Evolutionary conservation across 2,329 filamentous ascomycete species (phyloP).

Genomic region (Acrodontium crateriforme): DNA sequence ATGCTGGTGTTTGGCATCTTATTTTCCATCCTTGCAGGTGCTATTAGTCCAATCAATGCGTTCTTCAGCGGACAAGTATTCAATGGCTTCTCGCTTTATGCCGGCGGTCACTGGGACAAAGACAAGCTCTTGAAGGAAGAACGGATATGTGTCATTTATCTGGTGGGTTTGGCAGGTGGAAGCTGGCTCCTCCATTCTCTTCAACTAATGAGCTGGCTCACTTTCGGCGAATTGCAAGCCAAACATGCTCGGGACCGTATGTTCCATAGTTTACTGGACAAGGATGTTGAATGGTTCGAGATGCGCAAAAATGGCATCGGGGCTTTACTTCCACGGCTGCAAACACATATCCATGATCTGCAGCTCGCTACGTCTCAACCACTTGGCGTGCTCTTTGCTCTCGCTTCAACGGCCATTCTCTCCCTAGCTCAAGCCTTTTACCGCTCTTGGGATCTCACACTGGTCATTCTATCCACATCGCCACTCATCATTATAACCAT

Average conservation of each 20-base stretch:
- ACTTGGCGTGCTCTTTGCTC: slow-evolving; percentile 54
- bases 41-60: slow-evolving; percentile 50
- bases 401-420: slow-evolving; percentile 48
- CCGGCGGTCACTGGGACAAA: slow-evolving; percentile 37
- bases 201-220: slow-evolving; percentile 58
- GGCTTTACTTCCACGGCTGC: slow-evolving; percentile 56
- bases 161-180: slow-evolving; percentile 48
- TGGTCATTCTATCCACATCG: slow-evolving; percentile 61
- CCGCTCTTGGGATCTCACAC: slow-evolving; percentile 70
- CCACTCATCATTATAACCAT: slow-evolving; percentile 53
- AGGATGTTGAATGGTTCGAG: slow-evolving; percentile 75
- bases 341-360: slow-evolving; percentile 72
- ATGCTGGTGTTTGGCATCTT: slow-evolving; percentile 42
- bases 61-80: slow-evolving; percentile 65
- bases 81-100: slow-evolving; percentile 53
- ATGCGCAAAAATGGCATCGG: slow-evolving; percentile 54
- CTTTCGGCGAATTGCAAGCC: slow-evolving; percentile 71
- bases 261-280: slow-evolving; percentile 55
- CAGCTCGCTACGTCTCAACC: slow-evolving; percentile 70
- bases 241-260: slow-evolving; percentile 47
- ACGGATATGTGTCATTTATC: slow-evolving; percentile 45
- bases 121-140: slow-evolving; percentile 42
- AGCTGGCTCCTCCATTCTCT: slow-evolving; percentile 54
- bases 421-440: slow-evolving; percentile 61
- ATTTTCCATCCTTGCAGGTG: slow-evolving; percentile 46